phyloP scores from a whole-genome alignment of 768 basidiomycete genomes.

The Termitomyces sp. region DNA sequence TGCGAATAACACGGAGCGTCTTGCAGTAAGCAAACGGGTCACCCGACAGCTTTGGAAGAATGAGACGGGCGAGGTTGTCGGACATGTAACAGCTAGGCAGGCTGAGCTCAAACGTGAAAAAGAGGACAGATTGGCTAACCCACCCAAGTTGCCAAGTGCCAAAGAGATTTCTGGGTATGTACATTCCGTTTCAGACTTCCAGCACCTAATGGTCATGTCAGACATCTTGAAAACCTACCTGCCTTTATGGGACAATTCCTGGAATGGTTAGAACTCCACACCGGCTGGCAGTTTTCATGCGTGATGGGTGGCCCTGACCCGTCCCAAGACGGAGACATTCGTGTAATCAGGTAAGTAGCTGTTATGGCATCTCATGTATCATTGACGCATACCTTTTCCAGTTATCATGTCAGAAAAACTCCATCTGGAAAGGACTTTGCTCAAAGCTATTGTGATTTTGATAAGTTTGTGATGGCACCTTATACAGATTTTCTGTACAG shows the following conservation, averaged over 20 bases:
- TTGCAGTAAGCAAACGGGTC: background rate
- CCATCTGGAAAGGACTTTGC: slow-evolving; percentile 4
- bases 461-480: slow-evolving; percentile 6
- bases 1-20: background rate
- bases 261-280: background rate
- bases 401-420: background rate
- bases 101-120: background rate
- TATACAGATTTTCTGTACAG: slow-evolving; percentile 8
- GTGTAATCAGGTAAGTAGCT: background rate
- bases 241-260: background rate
- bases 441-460: slow-evolving; percentile 2
- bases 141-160: background rate
- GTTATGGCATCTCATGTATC: background rate
- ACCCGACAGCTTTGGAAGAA: background rate
- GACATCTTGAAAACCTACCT: slow-evolving; percentile 4
- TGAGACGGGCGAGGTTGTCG: background rate
- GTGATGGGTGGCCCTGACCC: slow-evolving; percentile 10
- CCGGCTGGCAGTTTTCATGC: slow-evolving; percentile 1
- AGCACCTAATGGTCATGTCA: background rate
- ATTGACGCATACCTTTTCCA: background rate
- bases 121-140: background rate
- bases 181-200: background rate
- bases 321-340: background rate
- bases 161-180: background rate
- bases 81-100: background rate